Conservation (phyloP, 2,329 filamentous ascomycete genomes). For the Clarireedia sp. region DNA sequence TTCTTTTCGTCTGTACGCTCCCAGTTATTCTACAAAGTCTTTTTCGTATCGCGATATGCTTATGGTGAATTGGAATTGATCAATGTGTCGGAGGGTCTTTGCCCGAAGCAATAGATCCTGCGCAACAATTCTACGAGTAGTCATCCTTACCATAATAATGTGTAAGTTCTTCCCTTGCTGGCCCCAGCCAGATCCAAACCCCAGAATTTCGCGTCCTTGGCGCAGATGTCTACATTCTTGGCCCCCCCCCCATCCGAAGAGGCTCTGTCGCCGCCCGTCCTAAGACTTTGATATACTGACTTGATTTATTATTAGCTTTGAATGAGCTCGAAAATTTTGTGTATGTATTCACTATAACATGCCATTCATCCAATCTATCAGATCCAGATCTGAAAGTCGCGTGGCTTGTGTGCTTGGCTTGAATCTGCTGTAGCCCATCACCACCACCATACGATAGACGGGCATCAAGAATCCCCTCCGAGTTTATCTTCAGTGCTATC, state of each 20-base stretch:
- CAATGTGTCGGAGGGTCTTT: not conserved
- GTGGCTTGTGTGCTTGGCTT: no score
- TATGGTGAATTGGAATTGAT: not conserved
- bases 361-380: no score
- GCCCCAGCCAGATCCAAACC: not conserved
- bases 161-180: not conserved
- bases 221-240: constrained; percentile 14
- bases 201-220: constrained; percentile 5
- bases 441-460: not conserved
- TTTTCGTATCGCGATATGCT: not conserved
- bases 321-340: constrained; percentile 24
- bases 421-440: not conserved
- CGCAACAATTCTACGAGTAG: not conserved
- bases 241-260: not conserved
- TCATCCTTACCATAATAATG: not conserved
- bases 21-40: no score
- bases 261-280: not conserved
- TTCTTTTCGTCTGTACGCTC: no score
- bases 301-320: constrained; percentile 17
- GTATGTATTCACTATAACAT: constrained; percentile 15
- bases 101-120: constrained; percentile 6
- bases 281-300: constrained; percentile 10
- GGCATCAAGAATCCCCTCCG: no score
- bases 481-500: not conserved
- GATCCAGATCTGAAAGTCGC: no score